Evolutionary conservation across 768 basidiomycete genomes (phyloP), one percentile per base, ranked within the genome.

Genomic region (Zangia roseola): DNA sequence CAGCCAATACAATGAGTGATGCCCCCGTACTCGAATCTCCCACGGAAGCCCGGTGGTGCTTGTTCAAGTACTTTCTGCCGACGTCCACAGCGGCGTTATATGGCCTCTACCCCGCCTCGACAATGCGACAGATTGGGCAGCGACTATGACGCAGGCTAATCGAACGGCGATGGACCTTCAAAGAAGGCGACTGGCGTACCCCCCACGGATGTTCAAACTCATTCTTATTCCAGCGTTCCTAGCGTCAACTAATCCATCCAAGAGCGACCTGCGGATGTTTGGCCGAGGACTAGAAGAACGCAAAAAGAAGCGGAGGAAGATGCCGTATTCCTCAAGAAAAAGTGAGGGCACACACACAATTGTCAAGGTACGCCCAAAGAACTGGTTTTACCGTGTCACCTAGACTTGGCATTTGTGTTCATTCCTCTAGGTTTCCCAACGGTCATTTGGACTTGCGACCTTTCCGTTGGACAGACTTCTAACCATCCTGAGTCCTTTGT

Each of bases 211-310:
- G 75, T 82, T 83, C 19, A 87, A 86, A 59, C 92, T 82, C 57
- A 74, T 93, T 20, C 69, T 94, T 5, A 65, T 93, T 4, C 86
- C 89, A 0, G 80, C 84, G 1, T 95, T 84, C 60, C 68, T 93
- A 33, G 90, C 91, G 6, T 91, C 90, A 34, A 87, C 85, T 35
- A 97, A 95, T 59, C 92, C 93, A 2, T 67, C 83, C 0, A 86
- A 83, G 59, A 84, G 82, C 9, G 93, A 94, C 66, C 28, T 91
- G 54, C 74, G 88, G 31, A 84, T 95, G 80, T 91, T 97, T 67
- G 86, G 88, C 5, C 65, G 92, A 13, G 86, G 82, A 1, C 50
- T 79, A 23, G 84, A 86, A n/a, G n/a, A n/a, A n/a, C n/a, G n/a
- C n/a, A n/a, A n/a, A n/a, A 73, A 75, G 53, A 78, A 77, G 65